phyloP scores from a whole-genome alignment of 2,329 filamentous ascomycete species.

The Hypoxylon sp. region DNA sequence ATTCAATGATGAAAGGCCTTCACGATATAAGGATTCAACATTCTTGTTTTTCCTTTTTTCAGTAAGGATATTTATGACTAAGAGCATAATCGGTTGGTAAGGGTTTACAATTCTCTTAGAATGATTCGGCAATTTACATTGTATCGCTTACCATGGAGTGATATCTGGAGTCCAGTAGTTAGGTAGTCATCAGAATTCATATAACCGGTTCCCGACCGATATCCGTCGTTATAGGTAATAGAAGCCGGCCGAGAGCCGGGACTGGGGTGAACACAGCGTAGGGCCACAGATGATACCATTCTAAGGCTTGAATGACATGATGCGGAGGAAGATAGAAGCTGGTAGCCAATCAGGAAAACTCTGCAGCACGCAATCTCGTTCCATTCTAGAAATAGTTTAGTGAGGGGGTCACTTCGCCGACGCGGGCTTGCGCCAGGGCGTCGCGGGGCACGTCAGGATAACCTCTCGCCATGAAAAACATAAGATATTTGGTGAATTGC shows the following conservation, averaged over 20 bases:
- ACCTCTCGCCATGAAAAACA: slow-evolving; percentile 27
- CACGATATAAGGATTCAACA: too few species aligned
- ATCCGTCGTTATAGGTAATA: slow-evolving; percentile 19
- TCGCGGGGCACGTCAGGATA: slow-evolving; percentile 33
- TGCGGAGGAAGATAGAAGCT: slow-evolving; percentile 42
- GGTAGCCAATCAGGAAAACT: slow-evolving; percentile 49
- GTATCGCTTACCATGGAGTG: too few species aligned
- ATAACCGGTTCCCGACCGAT: slow-evolving; percentile 26
- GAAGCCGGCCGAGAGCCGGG: slow-evolving; percentile 35
- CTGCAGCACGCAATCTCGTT: slow-evolving; percentile 54
- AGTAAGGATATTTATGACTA: too few species aligned
- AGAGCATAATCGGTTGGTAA: too few species aligned
- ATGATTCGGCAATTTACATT: too few species aligned
- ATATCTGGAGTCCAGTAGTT: not conserved
- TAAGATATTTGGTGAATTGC: slow-evolving; percentile 40
- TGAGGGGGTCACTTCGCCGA: slow-evolving; percentile 47
- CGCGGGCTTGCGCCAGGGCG: slow-evolving; percentile 12
- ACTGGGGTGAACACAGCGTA: slow-evolving; percentile 7
- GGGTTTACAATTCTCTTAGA: too few species aligned
- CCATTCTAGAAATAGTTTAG: slow-evolving; percentile 46
- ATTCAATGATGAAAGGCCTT: too few species aligned
- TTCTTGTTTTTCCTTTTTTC: too few species aligned
- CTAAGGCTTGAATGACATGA: slow-evolving; percentile 52
- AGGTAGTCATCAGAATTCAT: not conserved
- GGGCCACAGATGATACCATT: slow-evolving; percentile 50